Evolutionary conservation across 73 alveolate genomes (phyloP).

Genomic region (Uronychia setigera): DNA sequence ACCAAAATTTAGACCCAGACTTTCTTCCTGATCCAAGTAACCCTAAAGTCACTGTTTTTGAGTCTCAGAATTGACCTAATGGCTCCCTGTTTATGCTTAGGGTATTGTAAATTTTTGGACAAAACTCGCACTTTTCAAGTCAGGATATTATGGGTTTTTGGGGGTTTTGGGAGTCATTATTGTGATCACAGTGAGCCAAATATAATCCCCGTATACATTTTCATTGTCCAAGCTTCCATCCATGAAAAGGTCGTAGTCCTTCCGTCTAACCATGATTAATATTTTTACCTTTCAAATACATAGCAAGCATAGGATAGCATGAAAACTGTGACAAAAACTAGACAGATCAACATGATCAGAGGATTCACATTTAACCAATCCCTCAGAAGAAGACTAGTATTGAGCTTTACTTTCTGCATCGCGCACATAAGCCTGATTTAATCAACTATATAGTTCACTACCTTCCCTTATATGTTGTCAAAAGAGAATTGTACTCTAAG

Average conservation of each 20-base stretch:
- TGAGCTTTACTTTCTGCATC: not conserved
- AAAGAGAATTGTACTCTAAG: not conserved
- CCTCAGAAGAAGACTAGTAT: not conserved
- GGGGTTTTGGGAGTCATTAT: no score
- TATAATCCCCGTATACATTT: not conserved
- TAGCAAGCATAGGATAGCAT: not conserved
- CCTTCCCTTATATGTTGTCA: not conserved
- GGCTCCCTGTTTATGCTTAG: no score
- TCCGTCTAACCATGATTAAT: no score
- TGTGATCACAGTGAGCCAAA: not conserved
- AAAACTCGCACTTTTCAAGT: no score
- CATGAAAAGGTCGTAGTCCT: not conserved
- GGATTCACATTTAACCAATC: not conserved
- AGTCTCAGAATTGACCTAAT: no score
- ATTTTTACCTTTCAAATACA: not conserved
- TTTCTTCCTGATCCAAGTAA: no score
- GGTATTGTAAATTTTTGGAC: no score
- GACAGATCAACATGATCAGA: not conserved
- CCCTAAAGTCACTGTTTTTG: no score
- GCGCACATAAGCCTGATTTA: not conserved
- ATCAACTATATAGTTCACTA: no score
- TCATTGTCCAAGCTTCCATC: not conserved
- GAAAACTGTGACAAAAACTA: not conserved
- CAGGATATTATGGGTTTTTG: no score
- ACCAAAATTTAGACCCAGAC: no score